phyloP scores from a whole-genome alignment of 2,329 filamentous ascomycete genomes.

The Dactylella cylindrospora region DNA sequence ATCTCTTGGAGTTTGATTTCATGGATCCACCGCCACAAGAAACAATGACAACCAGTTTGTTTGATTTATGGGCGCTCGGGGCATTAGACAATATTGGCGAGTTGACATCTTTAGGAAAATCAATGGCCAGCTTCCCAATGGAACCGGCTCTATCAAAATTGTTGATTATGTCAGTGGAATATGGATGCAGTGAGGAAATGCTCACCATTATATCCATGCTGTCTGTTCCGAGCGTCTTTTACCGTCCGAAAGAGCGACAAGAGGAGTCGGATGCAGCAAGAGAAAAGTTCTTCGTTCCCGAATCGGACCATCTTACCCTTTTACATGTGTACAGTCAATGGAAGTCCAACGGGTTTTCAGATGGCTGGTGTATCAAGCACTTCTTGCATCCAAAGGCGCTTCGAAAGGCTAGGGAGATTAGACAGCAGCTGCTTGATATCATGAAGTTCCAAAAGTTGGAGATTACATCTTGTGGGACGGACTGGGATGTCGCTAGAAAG shows the following conservation, averaged over 20 bases:
- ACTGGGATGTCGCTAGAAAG: slow-evolving; percentile 93
- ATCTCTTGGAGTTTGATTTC: slow-evolving; percentile 94
- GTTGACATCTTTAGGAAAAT: slow-evolving; percentile 78
- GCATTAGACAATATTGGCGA: slow-evolving; percentile 92
- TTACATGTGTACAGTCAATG: slow-evolving; percentile 95
- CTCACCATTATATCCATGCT: slow-evolving; percentile 98
- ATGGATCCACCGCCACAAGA: slow-evolving; percentile 99
- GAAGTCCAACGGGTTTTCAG: slow-evolving; percentile 84
- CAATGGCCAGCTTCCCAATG: slow-evolving; percentile 98
- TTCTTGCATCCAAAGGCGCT: slow-evolving; percentile 95
- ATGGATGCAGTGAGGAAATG: slow-evolving; percentile 95
- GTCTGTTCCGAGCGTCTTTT: slow-evolving; percentile 93
- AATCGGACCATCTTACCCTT: slow-evolving; percentile 93
- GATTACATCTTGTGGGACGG: slow-evolving; percentile 84
- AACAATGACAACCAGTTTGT: slow-evolving; percentile 93
- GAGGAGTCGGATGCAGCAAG: slow-evolving; percentile 94
- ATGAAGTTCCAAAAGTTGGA: slow-evolving; percentile 91
- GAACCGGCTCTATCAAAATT: slow-evolving; percentile 93
- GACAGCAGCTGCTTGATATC: slow-evolving; percentile 89
- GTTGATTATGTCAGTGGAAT: slow-evolving; percentile 84
- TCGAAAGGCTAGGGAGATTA: slow-evolving; percentile 86
- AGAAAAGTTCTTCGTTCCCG: slow-evolving; percentile 97
- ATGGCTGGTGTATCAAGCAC: slow-evolving; percentile 89
- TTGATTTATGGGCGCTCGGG: slow-evolving; percentile 94
- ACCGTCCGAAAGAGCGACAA: slow-evolving; percentile 91